These are phyloP conservation scores for Dictyostelium brefeldianum DNA, from an alignment of 78 protist genomes.

Conservation along the genomic window DNA sequence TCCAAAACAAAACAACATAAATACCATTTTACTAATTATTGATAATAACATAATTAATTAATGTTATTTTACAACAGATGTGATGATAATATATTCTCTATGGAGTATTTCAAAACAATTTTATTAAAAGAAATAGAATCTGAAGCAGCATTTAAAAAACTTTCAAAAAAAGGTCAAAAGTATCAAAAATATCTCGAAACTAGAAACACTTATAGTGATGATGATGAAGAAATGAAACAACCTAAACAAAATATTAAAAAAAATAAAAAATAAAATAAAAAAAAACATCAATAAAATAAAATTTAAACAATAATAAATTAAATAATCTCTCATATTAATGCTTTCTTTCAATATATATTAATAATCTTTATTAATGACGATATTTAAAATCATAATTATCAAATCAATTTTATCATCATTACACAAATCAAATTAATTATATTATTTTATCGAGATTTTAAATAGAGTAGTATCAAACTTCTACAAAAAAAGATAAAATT, in stretches of 20 bases:
- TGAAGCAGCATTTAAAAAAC: background rate
- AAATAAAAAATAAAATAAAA: conserved; percentile 19
- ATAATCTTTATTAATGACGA: too few species aligned
- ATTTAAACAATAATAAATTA: background rate
- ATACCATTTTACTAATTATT: background rate
- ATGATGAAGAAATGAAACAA: conserved; percentile 22
- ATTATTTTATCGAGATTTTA: too few species aligned
- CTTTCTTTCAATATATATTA: too few species aligned
- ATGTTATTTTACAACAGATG: conserved; percentile 42
- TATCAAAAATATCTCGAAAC: conserved; percentile 1
- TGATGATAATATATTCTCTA: conserved; percentile 63
- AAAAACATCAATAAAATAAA: background rate
- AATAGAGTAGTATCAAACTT: too few species aligned
- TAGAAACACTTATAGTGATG: background rate
- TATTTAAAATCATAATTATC: too few species aligned
- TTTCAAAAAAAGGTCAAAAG: conserved; percentile 38
- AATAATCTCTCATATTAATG: too few species aligned
- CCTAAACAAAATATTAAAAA: conserved; percentile 3
- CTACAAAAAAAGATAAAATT: too few species aligned
- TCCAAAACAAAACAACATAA: too few species aligned
- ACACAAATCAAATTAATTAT: too few species aligned
- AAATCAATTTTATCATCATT: too few species aligned
- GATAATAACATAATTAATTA: too few species aligned
- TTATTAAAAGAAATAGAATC: conserved; percentile 7
- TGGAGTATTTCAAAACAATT: conserved; percentile 48